Percentiles rank a stretch among this genome's conserved stretches.
Evolutionary conservation across 1,139 yeast genomes (phyloP).

Genomic region (Yamadazyma sp.): DNA sequence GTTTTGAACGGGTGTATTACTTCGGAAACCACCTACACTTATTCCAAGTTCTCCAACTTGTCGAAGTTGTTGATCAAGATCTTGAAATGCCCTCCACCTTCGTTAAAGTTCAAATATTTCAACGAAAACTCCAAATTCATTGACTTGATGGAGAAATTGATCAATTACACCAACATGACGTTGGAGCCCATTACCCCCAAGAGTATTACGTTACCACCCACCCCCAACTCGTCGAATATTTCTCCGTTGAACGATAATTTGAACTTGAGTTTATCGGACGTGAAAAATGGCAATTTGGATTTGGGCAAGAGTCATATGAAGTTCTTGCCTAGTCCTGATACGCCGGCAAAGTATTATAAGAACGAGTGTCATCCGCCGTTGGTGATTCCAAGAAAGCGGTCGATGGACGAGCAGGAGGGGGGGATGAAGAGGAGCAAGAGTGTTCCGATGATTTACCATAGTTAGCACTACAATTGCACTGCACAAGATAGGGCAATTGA

Average conservation of each 20-base stretch:
- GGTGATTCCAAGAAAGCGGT: slow-evolving; percentile 14
- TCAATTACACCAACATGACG: slow-evolving; percentile 31
- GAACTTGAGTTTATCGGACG: slow-evolving; percentile 1
- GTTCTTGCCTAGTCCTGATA: slow-evolving; percentile 19
- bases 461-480: no score
- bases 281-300: slow-evolving; percentile 4
- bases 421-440: slow-evolving; percentile 25
- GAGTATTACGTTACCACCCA: slow-evolving; percentile 18
- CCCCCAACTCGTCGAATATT: slow-evolving; percentile 20
- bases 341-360: slow-evolving; percentile 10
- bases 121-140: slow-evolving; percentile 36
- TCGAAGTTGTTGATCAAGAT: slow-evolving; percentile 33
- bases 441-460: slow-evolving; percentile 17
- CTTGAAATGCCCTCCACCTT: slow-evolving; percentile 47
- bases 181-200: slow-evolving; percentile 24
- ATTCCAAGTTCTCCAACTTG: slow-evolving; percentile 17
- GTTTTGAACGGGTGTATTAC: slow-evolving; percentile 13
- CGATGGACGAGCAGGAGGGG: slow-evolving; percentile 6
- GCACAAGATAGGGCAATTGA: no score
- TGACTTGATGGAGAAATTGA: slow-evolving; percentile 37
- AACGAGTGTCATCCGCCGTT: slow-evolving; percentile 18
- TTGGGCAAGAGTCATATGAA: slow-evolving; percentile 4
- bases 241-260: slow-evolving; percentile 15
- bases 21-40: slow-evolving; percentile 12
- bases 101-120: slow-evolving; percentile 43